A percentile compares a stretch with the other conserved stretches of the same genome.
Conservation (phyloP, 768 basidiomycete genomes). For the Leccinum barrowsii region DNA sequence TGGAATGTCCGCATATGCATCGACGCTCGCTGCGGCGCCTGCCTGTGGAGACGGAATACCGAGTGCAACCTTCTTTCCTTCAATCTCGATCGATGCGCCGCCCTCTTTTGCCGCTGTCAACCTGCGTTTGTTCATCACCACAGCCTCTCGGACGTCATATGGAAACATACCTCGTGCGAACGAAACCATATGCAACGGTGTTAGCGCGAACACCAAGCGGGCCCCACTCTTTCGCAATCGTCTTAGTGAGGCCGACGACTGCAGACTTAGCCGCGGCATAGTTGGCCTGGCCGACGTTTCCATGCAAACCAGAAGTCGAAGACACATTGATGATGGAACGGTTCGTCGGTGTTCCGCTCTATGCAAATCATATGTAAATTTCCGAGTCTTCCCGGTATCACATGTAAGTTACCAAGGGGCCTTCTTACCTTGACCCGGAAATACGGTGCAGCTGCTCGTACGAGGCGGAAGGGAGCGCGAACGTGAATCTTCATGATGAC, state of each 20-base stretch:
- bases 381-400: neutral
- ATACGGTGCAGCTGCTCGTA: conserved; percentile 81
- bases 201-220: conserved; percentile 78
- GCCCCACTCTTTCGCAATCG: conserved; percentile 87
- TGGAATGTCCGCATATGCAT: conserved; percentile 51
- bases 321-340: conserved; percentile 81
- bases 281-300: conserved; percentile 83
- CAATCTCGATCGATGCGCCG: conserved; percentile 72
- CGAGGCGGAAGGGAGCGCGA: conserved; percentile 80
- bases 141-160: neutral
- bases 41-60: conserved; percentile 64
- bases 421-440: conserved; percentile 66
- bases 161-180: conserved; percentile 62
- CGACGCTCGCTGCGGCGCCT: conserved; percentile 38
- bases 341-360: conserved; percentile 59
- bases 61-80: conserved; percentile 79
- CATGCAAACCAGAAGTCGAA: conserved; percentile 79
- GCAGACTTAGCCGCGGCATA: conserved; percentile 80
- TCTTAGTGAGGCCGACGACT: conserved; percentile 78
- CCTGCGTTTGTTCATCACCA: conserved; percentile 33
- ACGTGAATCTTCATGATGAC: conserved; percentile 84
- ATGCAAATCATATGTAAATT: conserved; percentile 2
- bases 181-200: conserved; percentile 72
- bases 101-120: conserved; percentile 78
- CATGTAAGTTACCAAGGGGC: neutral